Conservation (phyloP, 495 filamentous ascomycete species). For the Tuber magnatum region DNA sequence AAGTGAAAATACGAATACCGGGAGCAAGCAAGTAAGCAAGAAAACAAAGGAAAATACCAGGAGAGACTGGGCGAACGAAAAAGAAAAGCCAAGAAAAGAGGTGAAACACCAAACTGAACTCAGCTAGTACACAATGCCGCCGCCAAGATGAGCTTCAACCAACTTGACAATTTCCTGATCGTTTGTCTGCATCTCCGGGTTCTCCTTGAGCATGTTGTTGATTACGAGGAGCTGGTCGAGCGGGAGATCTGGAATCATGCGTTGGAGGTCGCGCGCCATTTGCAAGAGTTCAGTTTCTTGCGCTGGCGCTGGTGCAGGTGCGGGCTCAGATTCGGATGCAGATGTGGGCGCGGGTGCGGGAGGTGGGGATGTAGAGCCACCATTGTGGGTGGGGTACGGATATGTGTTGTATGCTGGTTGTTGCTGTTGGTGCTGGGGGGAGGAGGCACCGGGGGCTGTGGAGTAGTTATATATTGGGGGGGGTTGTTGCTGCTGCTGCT, state of each 20-base stretch:
- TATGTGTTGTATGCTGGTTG: constrained; percentile 24
- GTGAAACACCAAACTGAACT: neutral
- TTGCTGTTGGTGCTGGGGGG: constrained; percentile 23
- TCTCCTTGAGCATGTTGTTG: constrained; percentile 38
- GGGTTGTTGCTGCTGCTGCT: constrained; percentile 23
- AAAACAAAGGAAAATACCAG: neutral
- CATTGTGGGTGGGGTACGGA: constrained; percentile 15
- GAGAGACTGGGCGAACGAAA: constrained; percentile 11
- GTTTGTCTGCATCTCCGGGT: constrained; percentile 36
- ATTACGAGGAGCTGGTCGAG: constrained; percentile 35
- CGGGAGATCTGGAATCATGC: constrained; percentile 34
- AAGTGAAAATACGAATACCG: neutral
- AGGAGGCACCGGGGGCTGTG: constrained; percentile 17
- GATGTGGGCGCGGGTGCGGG: constrained; percentile 3
- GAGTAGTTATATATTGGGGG: constrained; percentile 19
- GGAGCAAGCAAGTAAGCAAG: neutral
- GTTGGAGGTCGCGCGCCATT: constrained; percentile 38
- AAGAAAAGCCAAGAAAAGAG: constrained; percentile 12
- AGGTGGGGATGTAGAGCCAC: constrained; percentile 13
- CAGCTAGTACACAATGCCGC: constrained; percentile 9
- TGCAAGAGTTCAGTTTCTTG: constrained; percentile 21
- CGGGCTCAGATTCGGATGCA: constrained; percentile 6
- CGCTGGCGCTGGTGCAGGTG: constrained; percentile 5
- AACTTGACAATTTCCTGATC: constrained; percentile 35
- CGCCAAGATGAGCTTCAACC: constrained; percentile 32